phyloP scores from a whole-genome alignment of 805 yeast genomes.

The Candida awuae region DNA sequence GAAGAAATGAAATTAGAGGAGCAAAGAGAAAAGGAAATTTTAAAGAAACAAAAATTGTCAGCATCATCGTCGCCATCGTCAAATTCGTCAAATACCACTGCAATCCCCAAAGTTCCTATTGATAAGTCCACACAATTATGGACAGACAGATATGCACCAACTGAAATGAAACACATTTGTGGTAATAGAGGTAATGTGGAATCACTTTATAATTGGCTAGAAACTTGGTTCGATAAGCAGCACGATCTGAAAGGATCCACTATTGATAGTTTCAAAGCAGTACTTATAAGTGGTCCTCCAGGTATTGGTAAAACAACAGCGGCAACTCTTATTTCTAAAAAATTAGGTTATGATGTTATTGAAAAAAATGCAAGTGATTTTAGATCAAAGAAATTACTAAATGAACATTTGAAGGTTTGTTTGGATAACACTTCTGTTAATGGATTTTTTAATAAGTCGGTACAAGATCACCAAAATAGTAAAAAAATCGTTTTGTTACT shows the following conservation, averaged over 20 bases:
- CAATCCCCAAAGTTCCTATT: conserved; percentile 24
- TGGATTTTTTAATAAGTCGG: conserved; percentile 53
- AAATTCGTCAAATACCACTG: conserved; percentile 2
- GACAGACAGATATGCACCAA: conserved; percentile 93
- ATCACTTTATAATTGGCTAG: conserved; percentile 66
- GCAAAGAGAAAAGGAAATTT: conserved; percentile 16
- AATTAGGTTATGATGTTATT: conserved; percentile 62
- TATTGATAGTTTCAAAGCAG: conserved; percentile 68
- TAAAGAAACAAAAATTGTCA: conserved; percentile 13
- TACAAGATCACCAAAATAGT: conserved; percentile 19
- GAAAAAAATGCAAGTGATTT: conserved; percentile 87
- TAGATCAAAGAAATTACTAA: conserved; percentile 71
- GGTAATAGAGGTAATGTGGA: conserved; percentile 78
- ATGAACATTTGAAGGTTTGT: conserved; percentile 59
- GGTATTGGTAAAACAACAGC: conserved; percentile 82
- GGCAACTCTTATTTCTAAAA: conserved; percentile 65
- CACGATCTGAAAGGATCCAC: conserved; percentile 49
- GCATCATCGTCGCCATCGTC: not conserved
- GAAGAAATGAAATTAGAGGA: conserved; percentile 24
- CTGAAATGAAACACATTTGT: conserved; percentile 64
- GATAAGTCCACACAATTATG: conserved; percentile 46
- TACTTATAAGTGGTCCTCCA: conserved; percentile 79
- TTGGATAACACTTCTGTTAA: conserved; percentile 75
- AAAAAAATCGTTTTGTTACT: conserved; percentile 73
- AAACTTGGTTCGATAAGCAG: conserved; percentile 59